Base-by-base conservation (phyloP, 176 grass and related monocot species). In the Bonia amplexicaulis region DNA sequence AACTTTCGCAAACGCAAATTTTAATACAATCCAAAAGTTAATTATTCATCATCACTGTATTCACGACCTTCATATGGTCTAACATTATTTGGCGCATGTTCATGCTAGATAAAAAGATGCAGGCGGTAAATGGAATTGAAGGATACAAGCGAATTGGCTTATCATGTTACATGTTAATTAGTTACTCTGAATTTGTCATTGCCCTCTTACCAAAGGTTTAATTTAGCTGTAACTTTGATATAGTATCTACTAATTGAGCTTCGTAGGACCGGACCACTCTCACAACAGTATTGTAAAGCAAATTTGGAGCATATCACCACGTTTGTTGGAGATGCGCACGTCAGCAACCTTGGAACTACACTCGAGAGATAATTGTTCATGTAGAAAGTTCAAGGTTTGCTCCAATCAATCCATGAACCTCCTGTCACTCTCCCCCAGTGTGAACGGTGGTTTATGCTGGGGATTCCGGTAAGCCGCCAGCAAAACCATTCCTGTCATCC, bases 401-500 rank as follows among this genome's bases (percentile, higher is more conserved):
- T 53, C 71, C 47, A 6, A 35, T 25, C 15, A 52, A 33, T 33
- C 26, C 81, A 53, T 33, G 76, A 13, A 25, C 33, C 37, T 59
- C 53, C 57, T 17, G 46, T 83, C 82, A 20, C 82, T 73, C 45
- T 78, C 73, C 39, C 47, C 64, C 20, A 14, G 80, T 87, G 89
- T 90, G 84, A 90, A 90, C 58, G 84, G 66, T 0, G 75, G 74
- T 51, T 73, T 51, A 6, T 81, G 23, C 79, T 0, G 68, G 49
- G 26, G 80, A 87, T 87, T 87, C 89, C 84, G 60, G 89, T 42
- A 66, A 60, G 64, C 15, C 65, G 37, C 65, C 66, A 73, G 63
- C 14, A 45, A 76, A 82, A 31, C 66, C 22, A 42, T 78, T 67
- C 47, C 46, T 77, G 63, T 79, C 73, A 67, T 83, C 66, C 84